phyloP scores from a whole-genome alignment of 805 yeast genomes.

The Yarrowia sp. region DNA sequence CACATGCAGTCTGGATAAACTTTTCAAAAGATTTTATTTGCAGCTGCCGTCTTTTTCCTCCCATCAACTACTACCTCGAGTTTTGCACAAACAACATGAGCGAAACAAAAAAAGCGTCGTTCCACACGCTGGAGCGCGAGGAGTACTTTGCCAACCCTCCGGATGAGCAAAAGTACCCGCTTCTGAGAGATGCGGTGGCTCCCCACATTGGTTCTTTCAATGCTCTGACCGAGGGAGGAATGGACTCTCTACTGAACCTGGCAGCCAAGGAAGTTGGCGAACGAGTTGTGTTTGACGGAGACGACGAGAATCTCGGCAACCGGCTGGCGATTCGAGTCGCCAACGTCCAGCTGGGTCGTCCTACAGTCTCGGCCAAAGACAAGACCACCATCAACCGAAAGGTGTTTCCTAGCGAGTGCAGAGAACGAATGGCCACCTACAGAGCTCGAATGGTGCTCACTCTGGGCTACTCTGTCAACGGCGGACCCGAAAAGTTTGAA shows the following conservation, averaged over 20 bases:
- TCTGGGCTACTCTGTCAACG: slow-evolving; percentile 82
- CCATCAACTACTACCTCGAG: neutral
- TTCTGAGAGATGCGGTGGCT: slow-evolving; percentile 81
- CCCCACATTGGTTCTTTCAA: slow-evolving; percentile 97
- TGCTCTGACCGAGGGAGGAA: slow-evolving; percentile 83
- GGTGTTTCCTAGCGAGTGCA: slow-evolving; percentile 78
- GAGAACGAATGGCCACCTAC: slow-evolving; percentile 86
- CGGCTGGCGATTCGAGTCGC: slow-evolving; percentile 80
- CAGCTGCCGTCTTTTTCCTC: neutral
- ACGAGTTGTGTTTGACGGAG: slow-evolving; percentile 79
- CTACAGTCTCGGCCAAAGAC: slow-evolving; percentile 69
- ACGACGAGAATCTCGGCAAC: slow-evolving; percentile 70
- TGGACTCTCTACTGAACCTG: slow-evolving; percentile 75
- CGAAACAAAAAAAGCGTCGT: slow-evolving; percentile 45
- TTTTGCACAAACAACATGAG: neutral
- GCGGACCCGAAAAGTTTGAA: slow-evolving; percentile 74
- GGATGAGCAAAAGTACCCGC: slow-evolving; percentile 76
- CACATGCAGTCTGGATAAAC: neutral
- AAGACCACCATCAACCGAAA: slow-evolving; percentile 72
- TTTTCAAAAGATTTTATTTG: slow-evolving; percentile 3
- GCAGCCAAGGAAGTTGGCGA: slow-evolving; percentile 88
- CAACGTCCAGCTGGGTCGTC: slow-evolving; percentile 80
- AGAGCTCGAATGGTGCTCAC: slow-evolving; percentile 74
- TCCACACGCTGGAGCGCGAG: slow-evolving; percentile 85
- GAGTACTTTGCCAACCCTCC: slow-evolving; percentile 84